Evolutionary conservation across 108 stramenopile species (phyloP).

Genomic region (Thalassiosira profunda): DNA sequence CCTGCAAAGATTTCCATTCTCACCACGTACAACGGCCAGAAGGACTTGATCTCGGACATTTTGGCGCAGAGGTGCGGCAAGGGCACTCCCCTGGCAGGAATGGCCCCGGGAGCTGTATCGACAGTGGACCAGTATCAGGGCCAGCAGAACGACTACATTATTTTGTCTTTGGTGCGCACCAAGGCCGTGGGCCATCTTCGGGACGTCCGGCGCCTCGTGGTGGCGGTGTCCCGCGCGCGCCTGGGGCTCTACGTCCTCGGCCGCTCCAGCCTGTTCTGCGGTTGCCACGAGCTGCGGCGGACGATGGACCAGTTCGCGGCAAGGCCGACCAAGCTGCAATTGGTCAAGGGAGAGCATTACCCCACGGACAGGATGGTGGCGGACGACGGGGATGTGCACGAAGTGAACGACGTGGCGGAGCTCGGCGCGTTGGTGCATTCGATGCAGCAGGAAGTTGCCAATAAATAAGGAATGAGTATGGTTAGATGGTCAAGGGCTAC

Average conservation of each 20-base stretch:
- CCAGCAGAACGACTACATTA: conserved; percentile 96
- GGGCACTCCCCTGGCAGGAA: conserved; percentile 82
- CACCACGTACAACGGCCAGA: conserved; percentile 99
- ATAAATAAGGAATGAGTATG: no score
- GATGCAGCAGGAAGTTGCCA: conserved; percentile 82
- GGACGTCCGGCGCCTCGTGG: conserved; percentile 97
- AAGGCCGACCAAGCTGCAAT: conserved; percentile 62
- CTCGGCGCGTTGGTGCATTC: conserved; percentile 83
- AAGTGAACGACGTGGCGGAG: conserved; percentile 74
- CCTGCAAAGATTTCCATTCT: conserved; percentile 94
- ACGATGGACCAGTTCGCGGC: conserved; percentile 71
- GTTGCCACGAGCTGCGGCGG: conserved; percentile 74
- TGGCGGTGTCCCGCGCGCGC: conserved; percentile 96
- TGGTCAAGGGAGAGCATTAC: conserved; percentile 72
- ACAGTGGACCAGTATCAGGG: conserved; percentile 99
- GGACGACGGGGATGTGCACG: conserved; percentile 54
- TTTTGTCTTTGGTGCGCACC: conserved; percentile 96
- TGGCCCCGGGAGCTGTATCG: conserved; percentile 68
- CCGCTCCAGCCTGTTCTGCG: conserved; percentile 67
- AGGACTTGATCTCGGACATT: conserved; percentile 91
- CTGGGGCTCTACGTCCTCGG: conserved; percentile 97
- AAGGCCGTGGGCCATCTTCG: conserved; percentile 94
- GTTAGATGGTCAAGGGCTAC: no score
- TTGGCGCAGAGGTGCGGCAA: conserved; percentile 84
- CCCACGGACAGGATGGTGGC: conserved; percentile 62